Evolutionary conservation across 83 land plant genomes (phyloP).

Genomic region (Thuja plicata): DNA sequence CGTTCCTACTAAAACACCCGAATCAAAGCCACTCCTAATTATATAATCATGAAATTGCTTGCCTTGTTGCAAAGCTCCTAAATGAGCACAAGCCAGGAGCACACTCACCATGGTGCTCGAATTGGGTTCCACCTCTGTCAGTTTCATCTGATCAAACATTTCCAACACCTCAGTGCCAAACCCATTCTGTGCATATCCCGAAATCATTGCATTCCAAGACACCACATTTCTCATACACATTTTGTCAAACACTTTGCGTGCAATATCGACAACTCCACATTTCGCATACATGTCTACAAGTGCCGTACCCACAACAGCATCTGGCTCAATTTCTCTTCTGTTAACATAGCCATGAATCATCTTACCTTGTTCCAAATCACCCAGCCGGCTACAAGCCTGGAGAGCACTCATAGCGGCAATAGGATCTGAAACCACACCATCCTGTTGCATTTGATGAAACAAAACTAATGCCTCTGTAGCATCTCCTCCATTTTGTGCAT

Average conservation of each 20-base stretch:
- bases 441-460: conserved; percentile 34
- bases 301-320: conserved; percentile 44
- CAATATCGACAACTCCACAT: conserved; percentile 43
- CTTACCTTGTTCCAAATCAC: conserved; percentile 49
- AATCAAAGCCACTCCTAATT: not conserved
- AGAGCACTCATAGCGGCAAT: conserved; percentile 44
- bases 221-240: conserved; percentile 48
- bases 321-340: conserved; percentile 41
- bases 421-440: conserved; percentile 37
- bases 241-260: conserved; percentile 38
- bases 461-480: conserved; percentile 35
- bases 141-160: conserved; percentile 50
- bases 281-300: conserved; percentile 64
- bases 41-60: conserved; percentile 18
- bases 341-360: conserved; percentile 47
- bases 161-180: conserved; percentile 35
- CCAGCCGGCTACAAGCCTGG: conserved; percentile 43
- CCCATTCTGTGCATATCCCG: conserved; percentile 61
- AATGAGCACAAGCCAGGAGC: conserved; percentile 60
- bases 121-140: conserved; percentile 38
- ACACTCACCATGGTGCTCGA: conserved; percentile 45
- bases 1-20: conserved; percentile 6
- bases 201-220: conserved; percentile 67
- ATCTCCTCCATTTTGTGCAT: conserved; percentile 30
- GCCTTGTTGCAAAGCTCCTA: conserved; percentile 16